These are phyloP conservation scores for Leptomonas seymouri DNA, from an alignment of 208 protist genomes.

Conservation along the genomic window DNA sequence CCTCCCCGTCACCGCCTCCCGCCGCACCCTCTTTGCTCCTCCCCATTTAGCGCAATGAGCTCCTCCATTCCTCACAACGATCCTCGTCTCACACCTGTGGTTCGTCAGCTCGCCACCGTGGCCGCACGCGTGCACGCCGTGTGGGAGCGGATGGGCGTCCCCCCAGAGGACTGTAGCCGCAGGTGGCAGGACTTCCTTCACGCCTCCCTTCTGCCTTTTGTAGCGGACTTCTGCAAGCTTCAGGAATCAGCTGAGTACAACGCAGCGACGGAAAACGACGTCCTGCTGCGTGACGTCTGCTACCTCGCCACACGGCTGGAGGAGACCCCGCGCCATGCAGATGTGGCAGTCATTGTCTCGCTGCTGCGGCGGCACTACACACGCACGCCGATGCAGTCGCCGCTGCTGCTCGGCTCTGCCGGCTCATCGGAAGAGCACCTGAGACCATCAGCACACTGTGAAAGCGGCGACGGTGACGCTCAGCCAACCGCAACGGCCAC, in stretches of 20 bases:
- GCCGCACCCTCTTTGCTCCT: not conserved
- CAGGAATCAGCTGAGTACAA: constrained; percentile 55
- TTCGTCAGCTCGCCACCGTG: constrained; percentile 21
- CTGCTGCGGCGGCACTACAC: constrained; percentile 23
- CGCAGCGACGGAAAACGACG: constrained; percentile 53
- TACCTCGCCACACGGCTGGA: constrained; percentile 49
- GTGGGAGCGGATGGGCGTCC: constrained; percentile 57
- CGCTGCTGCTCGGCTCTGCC: constrained; percentile 2
- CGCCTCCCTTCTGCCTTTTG: constrained; percentile 41
- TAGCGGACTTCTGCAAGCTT: constrained; percentile 47
- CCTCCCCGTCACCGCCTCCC: not conserved
- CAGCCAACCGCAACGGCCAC: not conserved
- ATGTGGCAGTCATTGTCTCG: constrained; percentile 30
- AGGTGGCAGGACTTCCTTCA: constrained; percentile 51
- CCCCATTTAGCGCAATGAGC: not conserved
- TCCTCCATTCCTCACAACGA: not conserved
- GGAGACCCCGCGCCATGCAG: constrained; percentile 41
- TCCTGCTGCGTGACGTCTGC: constrained; percentile 54
- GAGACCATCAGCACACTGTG: not conserved
- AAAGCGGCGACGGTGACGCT: not conserved
- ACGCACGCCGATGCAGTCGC: constrained; percentile 19
- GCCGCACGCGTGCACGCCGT: constrained; percentile 26
- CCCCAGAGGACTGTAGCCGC: constrained; percentile 35
- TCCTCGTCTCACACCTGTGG: constrained; percentile 23
- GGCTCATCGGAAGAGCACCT: not conserved